phyloP scores from a whole-genome alignment of 495 filamentous ascomycete genomes.

The Sporormia fimetaria region DNA sequence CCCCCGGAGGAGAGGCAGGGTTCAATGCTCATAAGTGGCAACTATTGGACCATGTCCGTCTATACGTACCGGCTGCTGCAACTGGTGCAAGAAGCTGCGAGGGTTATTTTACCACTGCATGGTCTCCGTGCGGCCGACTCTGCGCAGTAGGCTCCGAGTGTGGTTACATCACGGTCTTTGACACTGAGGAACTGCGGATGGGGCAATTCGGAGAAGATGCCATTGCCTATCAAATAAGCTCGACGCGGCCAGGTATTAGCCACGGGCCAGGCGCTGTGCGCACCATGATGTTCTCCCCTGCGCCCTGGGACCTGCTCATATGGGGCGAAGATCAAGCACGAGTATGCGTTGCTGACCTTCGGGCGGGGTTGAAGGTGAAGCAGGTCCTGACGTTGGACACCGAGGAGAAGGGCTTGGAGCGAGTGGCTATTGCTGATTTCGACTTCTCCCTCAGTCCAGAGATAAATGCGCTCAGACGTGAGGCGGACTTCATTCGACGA shows the following conservation, averaged over 20 bases:
- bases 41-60: conserved; percentile 20
- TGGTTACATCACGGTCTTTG: conserved; percentile 58
- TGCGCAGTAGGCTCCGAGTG: conserved; percentile 63
- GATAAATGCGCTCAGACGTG: conserved; percentile 26
- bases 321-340: conserved; percentile 86
- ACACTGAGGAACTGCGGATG: conserved; percentile 41
- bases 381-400: conserved; percentile 60
- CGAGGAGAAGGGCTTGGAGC: conserved; percentile 40
- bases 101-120: conserved; percentile 59
- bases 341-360: conserved; percentile 73
- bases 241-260: conserved; percentile 31
- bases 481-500: conserved; percentile 32
- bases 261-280: conserved; percentile 64
- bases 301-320: conserved; percentile 80
- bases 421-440: conserved; percentile 28
- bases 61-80: conserved; percentile 25
- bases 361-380: conserved; percentile 60
- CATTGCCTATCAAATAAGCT: conserved; percentile 34
- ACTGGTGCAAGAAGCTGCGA: conserved; percentile 10
- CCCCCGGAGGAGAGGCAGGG: conserved; percentile 9
- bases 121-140: conserved; percentile 54
- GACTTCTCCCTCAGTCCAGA: conserved; percentile 35
- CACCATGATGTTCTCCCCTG: conserved; percentile 82
- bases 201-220: conserved; percentile 35
- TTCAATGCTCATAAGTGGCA: conserved; percentile 24